phyloP scores from a whole-genome alignment of 495 filamentous ascomycete species.

The Filosporella fistucella region DNA sequence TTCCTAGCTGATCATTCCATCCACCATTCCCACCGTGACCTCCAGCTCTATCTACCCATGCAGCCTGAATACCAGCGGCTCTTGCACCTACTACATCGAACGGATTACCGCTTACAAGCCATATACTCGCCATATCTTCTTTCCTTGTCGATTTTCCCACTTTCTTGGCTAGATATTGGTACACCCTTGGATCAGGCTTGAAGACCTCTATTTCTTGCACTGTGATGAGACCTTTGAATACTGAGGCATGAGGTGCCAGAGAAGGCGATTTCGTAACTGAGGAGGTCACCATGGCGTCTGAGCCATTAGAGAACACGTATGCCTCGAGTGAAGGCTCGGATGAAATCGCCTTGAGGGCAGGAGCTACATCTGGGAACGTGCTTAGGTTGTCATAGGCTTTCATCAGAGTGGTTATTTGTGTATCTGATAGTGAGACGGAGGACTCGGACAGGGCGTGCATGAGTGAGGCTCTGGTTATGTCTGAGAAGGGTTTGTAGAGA shows the following conservation, averaged over 20 bases:
- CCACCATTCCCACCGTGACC: slow-evolving; percentile 26
- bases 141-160: slow-evolving; percentile 30
- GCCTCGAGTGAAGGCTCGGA: slow-evolving; percentile 36
- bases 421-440: slow-evolving; percentile 35
- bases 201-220: slow-evolving; percentile 57
- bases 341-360: slow-evolving; percentile 42
- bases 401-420: slow-evolving; percentile 47
- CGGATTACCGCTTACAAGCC: slow-evolving; percentile 73
- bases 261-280: slow-evolving; percentile 53
- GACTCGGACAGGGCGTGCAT: slow-evolving; percentile 57
- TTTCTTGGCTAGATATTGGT: slow-evolving; percentile 52
- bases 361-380: slow-evolving; percentile 64
- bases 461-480: slow-evolving; percentile 61
- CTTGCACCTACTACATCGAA: slow-evolving; percentile 69
- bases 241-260: slow-evolving; percentile 35
- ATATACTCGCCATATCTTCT: slow-evolving; percentile 49
- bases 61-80: slow-evolving; percentile 51
- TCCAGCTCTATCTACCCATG: slow-evolving; percentile 40
- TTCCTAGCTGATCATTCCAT: slow-evolving; percentile 47
- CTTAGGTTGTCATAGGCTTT: slow-evolving; percentile 62
- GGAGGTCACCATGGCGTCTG: slow-evolving; percentile 55
- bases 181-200: slow-evolving; percentile 66
- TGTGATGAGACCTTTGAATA: slow-evolving; percentile 55
- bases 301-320: slow-evolving; percentile 76
- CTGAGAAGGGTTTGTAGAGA: slow-evolving; percentile 58